Evolutionary conservation across 2,329 filamentous ascomycete species (phyloP), one percentile per base, ranked within the genome.

Genomic region (Aspergillus costaricaensis): DNA sequence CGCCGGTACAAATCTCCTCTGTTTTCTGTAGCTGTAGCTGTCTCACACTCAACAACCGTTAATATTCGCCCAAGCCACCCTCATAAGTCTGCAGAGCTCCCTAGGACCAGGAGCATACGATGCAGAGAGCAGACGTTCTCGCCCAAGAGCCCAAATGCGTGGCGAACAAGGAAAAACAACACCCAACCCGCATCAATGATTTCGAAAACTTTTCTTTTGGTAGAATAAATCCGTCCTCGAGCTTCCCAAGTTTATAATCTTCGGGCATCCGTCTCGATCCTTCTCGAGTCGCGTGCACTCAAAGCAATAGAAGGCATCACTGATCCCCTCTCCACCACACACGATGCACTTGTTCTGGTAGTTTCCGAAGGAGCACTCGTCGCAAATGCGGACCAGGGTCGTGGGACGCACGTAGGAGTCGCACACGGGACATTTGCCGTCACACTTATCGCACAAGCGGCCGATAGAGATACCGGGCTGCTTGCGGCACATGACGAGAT

Each of bases 291-390:
- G 86, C 61, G 95, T 99, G 77, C 95, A 99, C 80, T 99, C 95
- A 75, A 98, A 98, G 83, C 95, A 99, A 82, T 99, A 99, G 79
- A 98, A 98, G 53, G 95, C 95, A 77, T 99, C 95, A 36, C 91
- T 95, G 76, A 99, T 99, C 30, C 95, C 95, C 81, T 98, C 95
- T 70, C 95, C 95, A 76, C 95, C 95, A 79, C 95, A 99, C 47
- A 99, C 95, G 68, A 99, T 92, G 77, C 95, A 99, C 80, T 99
- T 99, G 83, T 99, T 99, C 82, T 98, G 95, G 83, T 97, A 99
- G 85, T 99, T 99, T 74, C 95, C 95, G 78, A 99, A 99, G 76
- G 91, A 93, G 84, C 95, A 99, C 81, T 99, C 95, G 82, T 99
- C 95, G 83, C 95, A 99, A 82, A 99, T 98, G 73, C 94, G 92